phyloP scores from a whole-genome alignment of 1,284 basidiomycete species.

The Cutaneotrichosporon sp. region DNA sequence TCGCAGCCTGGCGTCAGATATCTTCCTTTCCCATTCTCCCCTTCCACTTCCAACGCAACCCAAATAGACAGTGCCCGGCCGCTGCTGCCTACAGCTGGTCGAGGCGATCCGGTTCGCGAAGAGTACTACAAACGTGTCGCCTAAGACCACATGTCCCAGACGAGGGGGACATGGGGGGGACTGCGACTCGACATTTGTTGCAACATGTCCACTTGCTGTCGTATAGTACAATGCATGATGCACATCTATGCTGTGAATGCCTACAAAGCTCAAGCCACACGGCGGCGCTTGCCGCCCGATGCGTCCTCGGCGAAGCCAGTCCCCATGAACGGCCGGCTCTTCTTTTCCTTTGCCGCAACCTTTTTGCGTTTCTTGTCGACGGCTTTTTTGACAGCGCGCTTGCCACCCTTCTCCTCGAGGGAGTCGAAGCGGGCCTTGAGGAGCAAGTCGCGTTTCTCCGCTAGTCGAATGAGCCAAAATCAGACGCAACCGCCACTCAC shows the following conservation, averaged over 20 bases:
- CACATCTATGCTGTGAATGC: not conserved
- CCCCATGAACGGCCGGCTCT: slow-evolving; percentile 61
- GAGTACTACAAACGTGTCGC: slow-evolving; percentile 9
- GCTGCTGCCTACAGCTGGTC: slow-evolving; percentile 16
- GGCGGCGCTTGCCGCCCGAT: slow-evolving; percentile 17
- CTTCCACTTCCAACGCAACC: not conserved
- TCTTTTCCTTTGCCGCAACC: slow-evolving; percentile 82
- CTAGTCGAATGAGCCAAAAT: slow-evolving; percentile 49
- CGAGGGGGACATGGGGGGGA: slow-evolving; percentile 17
- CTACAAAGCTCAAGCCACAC: slow-evolving; percentile 7
- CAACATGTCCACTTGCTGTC: not conserved
- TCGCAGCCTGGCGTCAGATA: not conserved
- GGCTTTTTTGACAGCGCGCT: slow-evolving; percentile 73
- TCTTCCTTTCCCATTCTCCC: not conserved
- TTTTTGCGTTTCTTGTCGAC: slow-evolving; percentile 86
- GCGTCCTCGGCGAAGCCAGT: slow-evolving; percentile 16
- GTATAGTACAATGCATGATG: not conserved
- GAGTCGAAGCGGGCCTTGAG: slow-evolving; percentile 70
- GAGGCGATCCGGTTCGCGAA: slow-evolving; percentile 25
- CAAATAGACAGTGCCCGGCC: slow-evolving; percentile 11
- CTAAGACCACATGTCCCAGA: slow-evolving; percentile 21
- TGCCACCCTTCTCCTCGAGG: slow-evolving; percentile 66
- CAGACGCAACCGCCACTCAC: slow-evolving; percentile 47
- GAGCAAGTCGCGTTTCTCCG: slow-evolving; percentile 68
- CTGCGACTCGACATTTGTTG: slow-evolving; percentile 5